A percentile compares a stretch with the other conserved stretches of the same genome.
phyloP scores from a whole-genome alignment of 352 stramenopile species.

The Globisporangium perplexum region DNA sequence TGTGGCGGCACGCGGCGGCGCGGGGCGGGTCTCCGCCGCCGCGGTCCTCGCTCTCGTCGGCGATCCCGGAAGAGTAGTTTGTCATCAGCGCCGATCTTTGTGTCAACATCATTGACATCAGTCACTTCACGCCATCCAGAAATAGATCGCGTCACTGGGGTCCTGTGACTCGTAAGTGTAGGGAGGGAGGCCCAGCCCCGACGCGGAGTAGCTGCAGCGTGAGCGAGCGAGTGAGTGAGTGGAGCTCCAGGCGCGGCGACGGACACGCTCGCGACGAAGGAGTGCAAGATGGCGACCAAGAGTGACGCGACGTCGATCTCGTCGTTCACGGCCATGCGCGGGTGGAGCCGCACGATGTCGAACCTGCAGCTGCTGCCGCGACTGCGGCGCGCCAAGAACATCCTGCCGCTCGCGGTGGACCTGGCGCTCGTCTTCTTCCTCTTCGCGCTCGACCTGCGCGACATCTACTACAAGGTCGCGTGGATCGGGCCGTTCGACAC shows the following conservation, averaged over 20 bases:
- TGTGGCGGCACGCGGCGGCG: constrained; percentile 4
- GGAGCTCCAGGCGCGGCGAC: too few species aligned
- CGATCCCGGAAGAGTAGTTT: constrained; percentile 5
- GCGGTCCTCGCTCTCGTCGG: not conserved
- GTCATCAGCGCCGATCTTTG: not conserved
- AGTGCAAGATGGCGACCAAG: not conserved
- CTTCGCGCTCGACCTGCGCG: constrained; percentile 25
- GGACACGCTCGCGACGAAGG: not conserved
- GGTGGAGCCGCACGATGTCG: not conserved
- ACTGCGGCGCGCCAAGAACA: not conserved
- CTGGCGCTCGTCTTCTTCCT: constrained; percentile 17
- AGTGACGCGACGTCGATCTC: not conserved
- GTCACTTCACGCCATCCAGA: too few species aligned
- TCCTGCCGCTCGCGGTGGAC: not conserved
- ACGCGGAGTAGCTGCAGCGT: too few species aligned
- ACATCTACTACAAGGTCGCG: constrained; percentile 25
- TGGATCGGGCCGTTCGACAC: constrained; percentile 23
- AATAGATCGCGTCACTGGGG: too few species aligned
- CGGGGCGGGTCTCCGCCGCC: constrained; percentile 1
- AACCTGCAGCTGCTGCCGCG: not conserved
- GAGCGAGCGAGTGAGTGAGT: too few species aligned
- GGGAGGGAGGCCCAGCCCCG: too few species aligned
- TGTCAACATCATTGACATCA: too few species aligned
- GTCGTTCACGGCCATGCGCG: not conserved
- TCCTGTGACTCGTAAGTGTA: too few species aligned